A percentile compares a stretch with the other conserved stretches of the same genome.
These are phyloP conservation scores for Paecilomyces sp. DNA, from an alignment of 2,329 filamentous ascomycete genomes.

Conservation along the genomic window DNA sequence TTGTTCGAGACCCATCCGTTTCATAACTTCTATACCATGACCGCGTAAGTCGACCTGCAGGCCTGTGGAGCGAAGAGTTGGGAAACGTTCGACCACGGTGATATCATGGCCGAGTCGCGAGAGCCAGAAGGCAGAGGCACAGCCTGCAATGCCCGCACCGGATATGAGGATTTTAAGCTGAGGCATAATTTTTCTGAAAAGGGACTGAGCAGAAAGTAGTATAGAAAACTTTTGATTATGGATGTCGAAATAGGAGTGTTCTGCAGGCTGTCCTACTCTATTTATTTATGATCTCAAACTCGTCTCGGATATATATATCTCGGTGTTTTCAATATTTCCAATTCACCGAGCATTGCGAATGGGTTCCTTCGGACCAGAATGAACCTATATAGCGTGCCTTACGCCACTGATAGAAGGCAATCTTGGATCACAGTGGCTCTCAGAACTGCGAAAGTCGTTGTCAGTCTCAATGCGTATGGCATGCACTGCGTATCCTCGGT, in stretches of 20 bases:
- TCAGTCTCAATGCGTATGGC: too few relatives aligned
- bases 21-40: slow-evolving; percentile 45
- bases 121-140: slow-evolving; percentile 46
- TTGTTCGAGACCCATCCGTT: slow-evolving; percentile 46
- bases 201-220: too few relatives aligned
- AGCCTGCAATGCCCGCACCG: slow-evolving; percentile 34
- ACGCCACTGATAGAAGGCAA: neutral
- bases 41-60: slow-evolving; percentile 50
- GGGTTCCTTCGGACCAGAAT: neutral
- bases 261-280: neutral
- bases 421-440: too few relatives aligned
- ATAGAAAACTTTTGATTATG: too few relatives aligned
- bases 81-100: slow-evolving; percentile 37
- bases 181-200: slow-evolving; percentile 5
- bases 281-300: neutral
- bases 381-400: neutral
- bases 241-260: too few relatives aligned
- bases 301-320: neutral
- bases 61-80: slow-evolving; percentile 40
- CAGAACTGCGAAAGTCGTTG: too few relatives aligned
- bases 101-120: slow-evolving; percentile 31
- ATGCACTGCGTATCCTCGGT: too few relatives aligned
- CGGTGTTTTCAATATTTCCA: neutral
- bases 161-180: slow-evolving; percentile 43
- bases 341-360: neutral